These are phyloP conservation scores for Berberis thunbergii DNA, from an alignment of 164 flowering plant genomes.

Conservation along the genomic window DNA sequence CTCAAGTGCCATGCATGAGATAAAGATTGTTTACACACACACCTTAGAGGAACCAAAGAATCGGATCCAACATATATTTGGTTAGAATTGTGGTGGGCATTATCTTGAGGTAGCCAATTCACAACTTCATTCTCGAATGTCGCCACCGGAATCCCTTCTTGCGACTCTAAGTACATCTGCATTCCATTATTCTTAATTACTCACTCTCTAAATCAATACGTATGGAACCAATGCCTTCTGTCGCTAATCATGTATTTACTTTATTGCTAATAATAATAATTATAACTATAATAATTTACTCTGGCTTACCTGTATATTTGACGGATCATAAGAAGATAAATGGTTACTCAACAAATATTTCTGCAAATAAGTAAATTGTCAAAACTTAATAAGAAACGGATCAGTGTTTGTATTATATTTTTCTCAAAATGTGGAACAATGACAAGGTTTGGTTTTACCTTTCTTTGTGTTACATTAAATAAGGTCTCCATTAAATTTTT, in stretches of 20 bases:
- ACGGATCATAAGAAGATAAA: slow-evolving; percentile 28
- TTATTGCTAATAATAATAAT: not conserved
- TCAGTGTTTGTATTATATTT: not conserved
- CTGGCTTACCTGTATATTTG: slow-evolving; percentile 29
- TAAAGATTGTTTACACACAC: not conserved
- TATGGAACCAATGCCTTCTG: not conserved
- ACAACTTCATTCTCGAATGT: slow-evolving; percentile 25
- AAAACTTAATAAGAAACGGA: not conserved
- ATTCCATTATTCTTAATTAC: not conserved
- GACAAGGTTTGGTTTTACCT: slow-evolving; percentile 14
- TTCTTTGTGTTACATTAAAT: slow-evolving; percentile 35
- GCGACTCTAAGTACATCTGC: slow-evolving; percentile 36
- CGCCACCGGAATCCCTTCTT: slow-evolving; percentile 23
- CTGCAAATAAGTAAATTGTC: slow-evolving; percentile 17
- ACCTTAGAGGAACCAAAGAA: slow-evolving; percentile 26
- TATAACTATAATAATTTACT: not conserved
- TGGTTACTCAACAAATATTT: slow-evolving; percentile 30
- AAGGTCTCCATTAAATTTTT: slow-evolving; percentile 33
- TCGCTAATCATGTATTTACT: not conserved
- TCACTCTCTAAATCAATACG: not conserved
- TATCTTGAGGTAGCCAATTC: slow-evolving; percentile 27
- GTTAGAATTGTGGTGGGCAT: slow-evolving; percentile 9
- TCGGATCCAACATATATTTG: slow-evolving; percentile 23
- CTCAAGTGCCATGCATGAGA: no score
- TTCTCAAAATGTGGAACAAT: not conserved